Percentiles rank a stretch among this genome's conserved stretches.
These are phyloP conservation scores for Colletotrichum spaethianum DNA, from an alignment of 2,329 filamentous ascomycete species.

Conservation along the genomic window DNA sequence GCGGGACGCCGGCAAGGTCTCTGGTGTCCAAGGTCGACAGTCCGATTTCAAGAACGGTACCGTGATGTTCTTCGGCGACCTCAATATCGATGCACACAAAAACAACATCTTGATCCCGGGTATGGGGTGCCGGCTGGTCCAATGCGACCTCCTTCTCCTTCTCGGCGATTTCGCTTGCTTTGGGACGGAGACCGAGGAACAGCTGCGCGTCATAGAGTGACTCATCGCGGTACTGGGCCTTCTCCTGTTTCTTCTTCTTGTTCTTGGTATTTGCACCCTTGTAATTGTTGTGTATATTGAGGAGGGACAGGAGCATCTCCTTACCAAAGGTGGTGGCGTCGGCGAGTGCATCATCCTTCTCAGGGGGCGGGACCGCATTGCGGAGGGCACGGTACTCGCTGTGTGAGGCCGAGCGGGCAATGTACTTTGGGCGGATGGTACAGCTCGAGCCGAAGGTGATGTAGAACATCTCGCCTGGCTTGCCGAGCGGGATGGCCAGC, in stretches of 20 bases:
- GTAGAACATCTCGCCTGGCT: constrained; percentile 68
- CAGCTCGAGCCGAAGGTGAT: constrained; percentile 73
- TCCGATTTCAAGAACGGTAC: constrained; percentile 86
- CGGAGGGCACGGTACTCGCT: constrained; percentile 31
- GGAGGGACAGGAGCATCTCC: constrained; percentile 28
- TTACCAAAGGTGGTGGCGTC: constrained; percentile 17
- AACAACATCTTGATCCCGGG: constrained; percentile 53
- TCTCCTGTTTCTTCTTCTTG: constrained; percentile 34
- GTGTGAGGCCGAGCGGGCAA: constrained; percentile 66
- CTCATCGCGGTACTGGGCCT: constrained; percentile 26
- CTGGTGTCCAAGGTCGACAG: constrained; percentile 84
- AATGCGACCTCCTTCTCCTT: constrained; percentile 24
- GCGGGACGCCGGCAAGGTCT: constrained; percentile 65
- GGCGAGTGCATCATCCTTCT: constrained; percentile 18
- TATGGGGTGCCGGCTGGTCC: constrained; percentile 18
- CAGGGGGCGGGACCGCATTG: constrained; percentile 17
- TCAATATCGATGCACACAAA: constrained; percentile 89
- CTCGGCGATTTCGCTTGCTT: neutral
- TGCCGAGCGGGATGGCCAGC: constrained; percentile 71
- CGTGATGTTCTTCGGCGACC: constrained; percentile 77
- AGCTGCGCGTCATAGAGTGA: constrained; percentile 34
- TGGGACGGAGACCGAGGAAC: constrained; percentile 39
- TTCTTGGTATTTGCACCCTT: constrained; percentile 44
- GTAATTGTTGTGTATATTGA: constrained; percentile 42
- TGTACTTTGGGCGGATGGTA: constrained; percentile 76